Percentiles rank a stretch among this genome's conserved stretches.
Conservation (phyloP, 139 green algal species). For the Closterium sp. region DNA sequence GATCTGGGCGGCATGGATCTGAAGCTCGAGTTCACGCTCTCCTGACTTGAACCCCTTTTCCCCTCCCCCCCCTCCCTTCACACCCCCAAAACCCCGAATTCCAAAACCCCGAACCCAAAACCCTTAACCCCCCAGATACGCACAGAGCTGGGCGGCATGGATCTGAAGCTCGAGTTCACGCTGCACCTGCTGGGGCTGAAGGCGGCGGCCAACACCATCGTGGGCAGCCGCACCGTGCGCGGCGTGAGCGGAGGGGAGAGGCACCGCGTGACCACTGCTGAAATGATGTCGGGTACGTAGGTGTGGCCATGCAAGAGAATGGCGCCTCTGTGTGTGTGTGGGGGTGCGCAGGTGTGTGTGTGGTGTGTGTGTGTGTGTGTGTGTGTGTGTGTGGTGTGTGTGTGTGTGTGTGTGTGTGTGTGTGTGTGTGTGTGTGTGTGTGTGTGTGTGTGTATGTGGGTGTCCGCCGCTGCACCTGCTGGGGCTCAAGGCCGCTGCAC, state of each 20-base stretch:
- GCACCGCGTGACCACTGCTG: constrained; percentile 69
- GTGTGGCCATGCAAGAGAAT: neutral
- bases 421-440: too few relatives aligned
- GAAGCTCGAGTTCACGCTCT: too few relatives aligned
- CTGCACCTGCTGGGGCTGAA: constrained; percentile 61
- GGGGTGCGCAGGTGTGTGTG: too few relatives aligned
- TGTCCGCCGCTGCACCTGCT: too few relatives aligned
- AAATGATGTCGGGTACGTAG: constrained; percentile 57
- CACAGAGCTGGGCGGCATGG: neutral
- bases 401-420: too few relatives aligned
- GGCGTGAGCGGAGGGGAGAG: constrained; percentile 56
- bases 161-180: constrained; percentile 19
- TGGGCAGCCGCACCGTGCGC: constrained; percentile 67
- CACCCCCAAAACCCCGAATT: neutral
- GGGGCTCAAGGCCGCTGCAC: too few relatives aligned
- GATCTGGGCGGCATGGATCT: too few relatives aligned
- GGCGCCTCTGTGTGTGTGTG: neutral
- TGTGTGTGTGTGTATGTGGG: too few relatives aligned
- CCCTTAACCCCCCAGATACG: neutral
- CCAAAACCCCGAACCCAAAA: too few relatives aligned
- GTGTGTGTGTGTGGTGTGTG: too few relatives aligned
- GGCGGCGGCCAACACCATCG: constrained; percentile 63
- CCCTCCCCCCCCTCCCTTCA: too few relatives aligned
- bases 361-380: neutral
- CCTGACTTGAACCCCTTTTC: too few relatives aligned